Evolutionary conservation across 2,329 filamentous ascomycete genomes (phyloP), one percentile per base, ranked within the genome.

Genomic region (Aspergillus pseudotamarii): DNA sequence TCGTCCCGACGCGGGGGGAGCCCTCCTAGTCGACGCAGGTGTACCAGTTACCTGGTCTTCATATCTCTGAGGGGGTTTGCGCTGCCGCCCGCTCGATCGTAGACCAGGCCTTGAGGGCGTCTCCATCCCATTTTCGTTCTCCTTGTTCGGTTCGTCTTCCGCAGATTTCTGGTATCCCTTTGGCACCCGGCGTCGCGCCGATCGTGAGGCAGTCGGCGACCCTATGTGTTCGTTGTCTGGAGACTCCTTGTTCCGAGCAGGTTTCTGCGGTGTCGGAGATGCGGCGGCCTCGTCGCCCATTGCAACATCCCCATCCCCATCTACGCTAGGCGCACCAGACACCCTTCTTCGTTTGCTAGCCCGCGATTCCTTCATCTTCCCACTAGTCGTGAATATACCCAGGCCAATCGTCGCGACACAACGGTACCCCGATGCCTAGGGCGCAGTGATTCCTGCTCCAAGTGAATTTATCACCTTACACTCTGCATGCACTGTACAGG

Each of bases 301-400:
- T 34, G 65, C 63, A n/a, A 68, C 63, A 54, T 78, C 76, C 38
- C 74, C 75, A 54, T 76, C 75, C 45, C 64, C 64, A 45, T 76
- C 75, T 10, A 69, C 58, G 11, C 38, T 26, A 6, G 66, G 64
- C 23, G 65, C 61, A 46, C 73, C 69, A 54, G 73, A 78, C 38
- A 79, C 72, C 59, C 74, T 75, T 63, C 77, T 76, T 58, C 76
- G 70, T 64, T 79, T 79, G 28, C 70, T 66, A 23, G 75, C 69
- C 36, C 74, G 74, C n/a, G 73, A 66, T 41, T 77, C 73, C 55
- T 68, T 75, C 76, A 78, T 78, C 45, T 63, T 64, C 54, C 36
- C 23, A 53, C 53, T 36, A 32, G 41, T 8, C 21, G 41, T 30
- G 34, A 10, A 10, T 59, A n/a, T 60, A 43, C 32, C 9, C 36